These are phyloP conservation scores for Suillus spraguei DNA, from an alignment of 768 basidiomycete species.

Conservation along the genomic window DNA sequence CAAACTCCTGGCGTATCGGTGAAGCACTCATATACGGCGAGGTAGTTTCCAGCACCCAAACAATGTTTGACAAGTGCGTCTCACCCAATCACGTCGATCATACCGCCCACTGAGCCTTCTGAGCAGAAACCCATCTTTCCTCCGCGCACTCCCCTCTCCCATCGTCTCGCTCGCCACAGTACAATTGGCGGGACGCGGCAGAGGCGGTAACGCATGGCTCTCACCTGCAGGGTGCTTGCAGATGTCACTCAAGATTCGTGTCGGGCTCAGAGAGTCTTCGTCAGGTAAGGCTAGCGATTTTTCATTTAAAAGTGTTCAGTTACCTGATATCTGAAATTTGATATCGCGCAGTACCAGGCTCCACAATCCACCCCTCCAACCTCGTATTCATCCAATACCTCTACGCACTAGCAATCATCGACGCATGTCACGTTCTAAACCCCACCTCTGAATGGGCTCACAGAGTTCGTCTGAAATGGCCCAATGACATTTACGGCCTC, in stretches of 20 bases:
- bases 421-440: constrained; percentile 69
- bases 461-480: constrained; percentile 89
- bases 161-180: constrained; percentile 83
- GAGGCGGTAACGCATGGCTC: constrained; percentile 90
- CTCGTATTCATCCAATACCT: constrained; percentile 96
- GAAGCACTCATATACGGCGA: constrained; percentile 86
- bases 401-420: constrained; percentile 83
- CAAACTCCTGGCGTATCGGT: constrained; percentile 59
- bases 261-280: constrained; percentile 20
- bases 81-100: background rate
- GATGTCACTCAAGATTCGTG: constrained; percentile 42
- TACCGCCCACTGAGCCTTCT: background rate
- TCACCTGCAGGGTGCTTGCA: constrained; percentile 89
- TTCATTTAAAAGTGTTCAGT: background rate
- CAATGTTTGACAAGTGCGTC: constrained; percentile 87
- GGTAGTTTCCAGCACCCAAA: constrained; percentile 92
- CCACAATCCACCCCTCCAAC: constrained; percentile 43
- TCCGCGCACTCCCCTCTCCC: constrained; percentile 71
- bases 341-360: constrained; percentile 5
- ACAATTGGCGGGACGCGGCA: constrained; percentile 86
- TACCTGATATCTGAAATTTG: no score
- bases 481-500: constrained; percentile 92
- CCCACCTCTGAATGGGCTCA: constrained; percentile 49
- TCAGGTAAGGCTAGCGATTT: constrained; percentile 14
- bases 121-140: constrained; percentile 72